Percentiles rank a stretch among this genome's conserved stretches.
phyloP scores from a whole-genome alignment of 257 asterid genomes.

The Anisodus acutangulus region DNA sequence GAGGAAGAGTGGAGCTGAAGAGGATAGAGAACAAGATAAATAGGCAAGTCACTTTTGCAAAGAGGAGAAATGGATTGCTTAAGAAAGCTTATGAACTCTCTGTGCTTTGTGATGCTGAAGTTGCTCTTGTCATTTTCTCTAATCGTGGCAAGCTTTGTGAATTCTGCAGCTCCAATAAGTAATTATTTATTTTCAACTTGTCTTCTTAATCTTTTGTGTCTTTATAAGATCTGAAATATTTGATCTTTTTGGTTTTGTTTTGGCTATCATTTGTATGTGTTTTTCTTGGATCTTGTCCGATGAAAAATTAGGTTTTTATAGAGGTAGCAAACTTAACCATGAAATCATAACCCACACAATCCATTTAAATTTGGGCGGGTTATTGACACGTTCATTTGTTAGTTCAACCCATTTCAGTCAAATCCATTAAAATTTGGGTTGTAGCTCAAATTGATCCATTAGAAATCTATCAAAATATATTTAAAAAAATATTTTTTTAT shows the following conservation, averaged over 20 bases:
- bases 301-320: neutral
- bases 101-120: constrained; percentile 83
- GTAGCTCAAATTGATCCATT: too few species aligned
- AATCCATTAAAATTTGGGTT: too few species aligned
- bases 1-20: constrained; percentile 92
- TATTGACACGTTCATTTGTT: too few species aligned
- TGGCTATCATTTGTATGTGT: neutral
- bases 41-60: constrained; percentile 88
- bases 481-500: too few species aligned
- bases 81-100: constrained; percentile 86
- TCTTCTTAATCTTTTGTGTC: neutral
- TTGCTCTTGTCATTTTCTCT: constrained; percentile 84
- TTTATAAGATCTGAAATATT: constrained; percentile 11
- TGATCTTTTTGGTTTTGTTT: neutral
- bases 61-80: constrained; percentile 81
- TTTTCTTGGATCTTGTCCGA: neutral
- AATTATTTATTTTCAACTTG: constrained; percentile 24
- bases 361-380: too few species aligned
- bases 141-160: constrained; percentile 92
- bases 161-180: constrained; percentile 85
- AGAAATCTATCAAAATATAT: too few species aligned
- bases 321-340: too few species aligned
- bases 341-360: too few species aligned
- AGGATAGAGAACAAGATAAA: constrained; percentile 89
- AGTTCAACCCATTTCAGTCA: too few species aligned